Evolutionary conservation across 116 monocot genomes (phyloP).

Genomic region (Papilionanthe hybrid): DNA sequence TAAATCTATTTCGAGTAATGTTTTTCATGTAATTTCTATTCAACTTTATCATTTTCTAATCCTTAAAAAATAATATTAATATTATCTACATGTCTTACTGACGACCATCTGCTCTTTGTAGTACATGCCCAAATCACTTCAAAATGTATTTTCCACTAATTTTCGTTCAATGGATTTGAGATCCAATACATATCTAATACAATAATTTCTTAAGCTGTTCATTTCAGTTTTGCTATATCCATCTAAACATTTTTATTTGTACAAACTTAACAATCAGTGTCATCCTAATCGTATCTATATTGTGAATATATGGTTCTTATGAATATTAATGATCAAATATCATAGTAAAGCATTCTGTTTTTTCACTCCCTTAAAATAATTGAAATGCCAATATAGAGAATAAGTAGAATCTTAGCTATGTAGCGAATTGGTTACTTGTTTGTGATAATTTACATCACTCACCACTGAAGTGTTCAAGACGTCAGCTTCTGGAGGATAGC

Average conservation of each 20-base stretch:
- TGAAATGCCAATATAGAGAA: neutral
- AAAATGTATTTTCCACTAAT: too few species aligned
- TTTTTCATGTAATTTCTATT: neutral
- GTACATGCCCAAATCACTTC: too few species aligned
- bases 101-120: too few species aligned
- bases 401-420: neutral
- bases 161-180: too few species aligned
- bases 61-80: too few species aligned
- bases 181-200: too few species aligned
- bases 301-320: neutral
- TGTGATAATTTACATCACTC: conserved; percentile 8
- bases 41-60: too few species aligned
- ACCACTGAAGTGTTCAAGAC: conserved; percentile 38
- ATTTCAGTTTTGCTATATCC: too few species aligned
- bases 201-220: too few species aligned
- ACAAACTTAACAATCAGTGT: too few species aligned
- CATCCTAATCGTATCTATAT: neutral
- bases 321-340: neutral
- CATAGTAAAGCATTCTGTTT: neutral
- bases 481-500: conserved; percentile 51
- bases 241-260: too few species aligned
- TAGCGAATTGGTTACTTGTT: neutral
- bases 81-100: too few species aligned
- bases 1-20: neutral
- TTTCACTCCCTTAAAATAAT: neutral